These are phyloP conservation scores for Botryotinia convoluta DNA, from an alignment of 2,329 filamentous ascomycete species.

Conservation along the genomic window DNA sequence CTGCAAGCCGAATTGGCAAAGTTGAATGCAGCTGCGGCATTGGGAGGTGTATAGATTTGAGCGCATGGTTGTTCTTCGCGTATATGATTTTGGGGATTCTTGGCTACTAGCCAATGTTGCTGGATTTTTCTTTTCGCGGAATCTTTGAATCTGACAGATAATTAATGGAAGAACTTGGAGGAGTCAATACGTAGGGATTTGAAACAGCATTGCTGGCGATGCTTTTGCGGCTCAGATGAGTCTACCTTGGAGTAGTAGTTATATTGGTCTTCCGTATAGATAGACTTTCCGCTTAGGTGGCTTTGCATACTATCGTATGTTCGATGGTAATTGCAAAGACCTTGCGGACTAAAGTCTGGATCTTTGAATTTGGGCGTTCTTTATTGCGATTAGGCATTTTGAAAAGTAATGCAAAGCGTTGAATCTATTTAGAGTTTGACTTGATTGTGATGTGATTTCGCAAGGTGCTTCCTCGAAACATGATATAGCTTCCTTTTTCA, in stretches of 20 bases:
- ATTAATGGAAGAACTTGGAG: background rate
- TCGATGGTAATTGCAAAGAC: background rate
- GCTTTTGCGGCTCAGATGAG: conserved; percentile 8
- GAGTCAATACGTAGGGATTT: background rate
- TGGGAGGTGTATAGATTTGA: background rate
- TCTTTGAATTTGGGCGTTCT: background rate
- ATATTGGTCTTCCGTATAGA: conserved; percentile 5
- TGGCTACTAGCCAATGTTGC: too few species aligned
- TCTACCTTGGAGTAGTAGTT: background rate
- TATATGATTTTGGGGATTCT: background rate
- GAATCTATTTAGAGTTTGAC: background rate
- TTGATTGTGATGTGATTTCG: background rate
- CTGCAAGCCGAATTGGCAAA: conserved; percentile 8
- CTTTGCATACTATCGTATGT: conserved; percentile 3
- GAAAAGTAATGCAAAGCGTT: conserved; percentile 8
- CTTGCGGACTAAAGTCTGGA: conserved; percentile 2
- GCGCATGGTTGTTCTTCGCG: background rate
- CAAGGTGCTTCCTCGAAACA: background rate
- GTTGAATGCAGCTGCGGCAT: background rate
- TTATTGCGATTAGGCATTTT: conserved; percentile 3
- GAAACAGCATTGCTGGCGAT: background rate
- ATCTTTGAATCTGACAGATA: background rate
- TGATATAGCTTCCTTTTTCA: background rate
- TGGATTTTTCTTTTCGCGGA: background rate
- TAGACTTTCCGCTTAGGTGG: background rate